Conservation (phyloP, 2,329 filamentous ascomycete species). For the Penicillium expansum region DNA sequence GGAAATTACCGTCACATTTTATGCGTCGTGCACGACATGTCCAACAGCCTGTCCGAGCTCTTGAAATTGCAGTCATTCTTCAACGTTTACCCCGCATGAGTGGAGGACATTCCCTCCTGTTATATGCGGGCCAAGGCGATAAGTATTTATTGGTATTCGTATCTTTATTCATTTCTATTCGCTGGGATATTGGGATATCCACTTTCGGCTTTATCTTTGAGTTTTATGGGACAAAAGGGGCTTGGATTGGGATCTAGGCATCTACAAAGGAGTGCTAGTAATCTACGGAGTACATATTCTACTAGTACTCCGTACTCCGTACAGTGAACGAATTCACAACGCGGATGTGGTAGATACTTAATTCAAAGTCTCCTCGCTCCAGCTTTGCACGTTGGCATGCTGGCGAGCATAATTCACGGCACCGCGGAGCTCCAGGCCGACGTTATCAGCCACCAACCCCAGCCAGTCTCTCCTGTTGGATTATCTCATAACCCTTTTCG, state of each 20-base stretch:
- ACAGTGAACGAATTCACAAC: too few species aligned
- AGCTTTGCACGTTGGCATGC: too few species aligned
- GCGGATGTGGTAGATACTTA: too few species aligned
- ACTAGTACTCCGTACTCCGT: too few species aligned
- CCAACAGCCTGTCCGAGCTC: constrained; percentile 24
- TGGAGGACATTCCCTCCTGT: neutral
- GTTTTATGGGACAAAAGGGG: neutral
- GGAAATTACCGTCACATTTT: constrained; percentile 23
- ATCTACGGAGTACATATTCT: too few species aligned
- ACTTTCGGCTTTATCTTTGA: neutral
- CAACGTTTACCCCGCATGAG: neutral
- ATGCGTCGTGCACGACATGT: constrained; percentile 21
- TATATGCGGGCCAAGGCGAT: constrained; percentile 1
- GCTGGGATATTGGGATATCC: neutral
- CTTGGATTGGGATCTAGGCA: neutral
- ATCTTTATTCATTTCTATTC: neutral
- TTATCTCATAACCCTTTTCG: too few species aligned
- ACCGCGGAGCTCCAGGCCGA: too few species aligned
- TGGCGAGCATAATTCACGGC: too few species aligned
- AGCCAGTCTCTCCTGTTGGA: too few species aligned
- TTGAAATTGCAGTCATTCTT: constrained; percentile 15
- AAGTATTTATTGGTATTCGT: neutral
- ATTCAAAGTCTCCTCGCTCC: too few species aligned
- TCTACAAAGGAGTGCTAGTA: too few species aligned
- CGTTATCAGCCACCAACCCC: too few species aligned